Percentiles rank a stretch among this genome's conserved stretches.
Conservation (phyloP, 2,329 filamentous ascomycete genomes). For the Colletotrichum filicis region DNA sequence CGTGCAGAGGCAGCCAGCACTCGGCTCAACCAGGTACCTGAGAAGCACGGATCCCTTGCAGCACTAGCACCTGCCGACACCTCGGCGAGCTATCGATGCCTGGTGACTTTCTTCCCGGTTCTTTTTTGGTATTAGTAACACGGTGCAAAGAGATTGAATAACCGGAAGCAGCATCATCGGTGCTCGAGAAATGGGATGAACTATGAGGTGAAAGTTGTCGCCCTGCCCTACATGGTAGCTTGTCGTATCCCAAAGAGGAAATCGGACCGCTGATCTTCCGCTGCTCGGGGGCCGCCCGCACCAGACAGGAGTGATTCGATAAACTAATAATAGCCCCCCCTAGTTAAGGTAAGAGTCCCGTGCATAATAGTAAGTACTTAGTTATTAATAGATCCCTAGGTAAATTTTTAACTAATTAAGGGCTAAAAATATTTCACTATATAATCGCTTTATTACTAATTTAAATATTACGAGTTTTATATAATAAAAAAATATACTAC, state of each 20-base stretch:
- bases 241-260: background rate
- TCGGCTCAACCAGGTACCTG: background rate
- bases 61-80: background rate
- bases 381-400: no score
- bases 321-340: no score
- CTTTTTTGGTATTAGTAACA: background rate
- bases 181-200: background rate
- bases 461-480: no score
- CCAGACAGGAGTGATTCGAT: no score
- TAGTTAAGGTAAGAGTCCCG: no score
- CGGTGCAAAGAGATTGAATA: background rate
- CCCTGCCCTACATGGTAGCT: background rate
- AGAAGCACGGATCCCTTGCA: background rate
- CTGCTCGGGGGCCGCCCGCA: background rate
- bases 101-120: background rate
- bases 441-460: no score
- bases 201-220: background rate
- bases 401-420: no score
- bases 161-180: background rate
- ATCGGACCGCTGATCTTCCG: slow-evolving; percentile 33
- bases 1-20: background rate
- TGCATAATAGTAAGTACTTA: no score
- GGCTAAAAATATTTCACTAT: no score
- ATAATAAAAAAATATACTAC: no score
- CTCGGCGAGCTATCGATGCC: background rate